Evolutionary conservation across 352 stramenopile species (phyloP), one percentile per base, ranked within the genome.

Genomic region (Phytophthora sansomeana): DNA sequence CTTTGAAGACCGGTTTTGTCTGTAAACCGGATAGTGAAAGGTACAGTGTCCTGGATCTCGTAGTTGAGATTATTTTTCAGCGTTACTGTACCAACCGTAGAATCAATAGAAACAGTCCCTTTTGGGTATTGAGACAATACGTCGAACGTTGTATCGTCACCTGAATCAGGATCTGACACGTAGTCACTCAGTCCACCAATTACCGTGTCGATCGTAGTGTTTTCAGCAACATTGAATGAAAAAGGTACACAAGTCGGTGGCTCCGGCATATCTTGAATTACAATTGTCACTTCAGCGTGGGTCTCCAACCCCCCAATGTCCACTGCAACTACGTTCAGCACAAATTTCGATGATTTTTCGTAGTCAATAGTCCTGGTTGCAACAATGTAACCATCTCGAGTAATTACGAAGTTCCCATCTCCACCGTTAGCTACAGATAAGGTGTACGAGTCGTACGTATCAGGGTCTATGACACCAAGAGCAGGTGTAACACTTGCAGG

Each of bases 361-460:
- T 69, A 90, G 47, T 90, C 75, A 9, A 88, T 56, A 21, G 43
- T 10, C 26, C 75, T 70, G 16, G 54, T 73, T 7, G 63, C 66
- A 26, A 83, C 69, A 11, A 90, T 59, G 17, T 48, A 61, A 5
- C 81, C 77, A 49, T 88, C 77, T 47, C 63, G 69, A 41, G 74
- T 74, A n/a, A 90, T 33, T 0, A 63, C 55, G 46, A 90, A 90
- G 5, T 51, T 62, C n/a, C 55, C 67, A 33, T 56, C 57, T 13
- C 61, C 75, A 28, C 68, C 76, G 6, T 63, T 78, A 17, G 75
- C 49, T 17, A 90, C 80, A 2, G 67, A 55, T 17, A 82, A 66
- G 8, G 64, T 75, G 21, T 77, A 79, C 0, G 72, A 69, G 30
- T 90, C 81, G 28, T 83, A 87, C 0, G 61, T 58, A 38, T 90